A percentile compares a stretch with the other conserved stretches of the same genome.
These are phyloP conservation scores for Boletellus emodensis DNA, from an alignment of 768 basidiomycete genomes.

Conservation along the genomic window DNA sequence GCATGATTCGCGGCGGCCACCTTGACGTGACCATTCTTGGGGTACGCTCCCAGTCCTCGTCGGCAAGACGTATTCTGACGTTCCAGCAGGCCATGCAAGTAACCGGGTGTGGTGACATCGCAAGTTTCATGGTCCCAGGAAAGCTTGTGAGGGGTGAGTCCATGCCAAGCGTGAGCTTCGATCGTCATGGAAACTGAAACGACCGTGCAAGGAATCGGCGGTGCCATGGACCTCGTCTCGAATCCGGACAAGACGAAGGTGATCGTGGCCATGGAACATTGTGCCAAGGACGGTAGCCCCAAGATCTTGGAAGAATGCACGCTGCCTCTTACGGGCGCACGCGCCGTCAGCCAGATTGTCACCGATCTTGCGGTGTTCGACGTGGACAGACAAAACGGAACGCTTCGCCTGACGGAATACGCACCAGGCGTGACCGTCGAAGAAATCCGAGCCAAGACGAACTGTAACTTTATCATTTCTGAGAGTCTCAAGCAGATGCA, in stretches of 20 bases:
- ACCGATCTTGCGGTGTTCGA: constrained; percentile 90
- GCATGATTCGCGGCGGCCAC: constrained; percentile 95
- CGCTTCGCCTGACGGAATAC: constrained; percentile 72
- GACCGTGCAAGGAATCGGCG: constrained; percentile 68
- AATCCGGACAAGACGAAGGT: constrained; percentile 93
- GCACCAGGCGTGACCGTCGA: constrained; percentile 82
- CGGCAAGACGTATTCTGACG: not conserved
- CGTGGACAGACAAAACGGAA: constrained; percentile 72
- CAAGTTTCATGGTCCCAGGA: constrained; percentile 96
- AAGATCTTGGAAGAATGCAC: constrained; percentile 80
- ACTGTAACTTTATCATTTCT: constrained; percentile 58
- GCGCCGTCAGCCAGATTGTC: constrained; percentile 83
- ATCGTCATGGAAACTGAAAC: constrained; percentile 33
- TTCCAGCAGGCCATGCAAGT: constrained; percentile 83
- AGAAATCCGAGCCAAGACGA: constrained; percentile 84
- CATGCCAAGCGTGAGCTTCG: not conserved
- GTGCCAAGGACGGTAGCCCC: constrained; percentile 81
- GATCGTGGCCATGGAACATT: constrained; percentile 87
- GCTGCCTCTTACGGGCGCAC: constrained; percentile 84
- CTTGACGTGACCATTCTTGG: constrained; percentile 91
- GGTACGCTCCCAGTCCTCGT: constrained; percentile 53
- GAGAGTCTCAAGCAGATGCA: too few relatives aligned
- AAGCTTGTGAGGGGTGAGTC: constrained; percentile 73
- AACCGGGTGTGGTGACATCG: constrained; percentile 83
- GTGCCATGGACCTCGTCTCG: constrained; percentile 93